phyloP scores from a whole-genome alignment of 345 rosid genomes.

The Laguncularia racemosa region DNA sequence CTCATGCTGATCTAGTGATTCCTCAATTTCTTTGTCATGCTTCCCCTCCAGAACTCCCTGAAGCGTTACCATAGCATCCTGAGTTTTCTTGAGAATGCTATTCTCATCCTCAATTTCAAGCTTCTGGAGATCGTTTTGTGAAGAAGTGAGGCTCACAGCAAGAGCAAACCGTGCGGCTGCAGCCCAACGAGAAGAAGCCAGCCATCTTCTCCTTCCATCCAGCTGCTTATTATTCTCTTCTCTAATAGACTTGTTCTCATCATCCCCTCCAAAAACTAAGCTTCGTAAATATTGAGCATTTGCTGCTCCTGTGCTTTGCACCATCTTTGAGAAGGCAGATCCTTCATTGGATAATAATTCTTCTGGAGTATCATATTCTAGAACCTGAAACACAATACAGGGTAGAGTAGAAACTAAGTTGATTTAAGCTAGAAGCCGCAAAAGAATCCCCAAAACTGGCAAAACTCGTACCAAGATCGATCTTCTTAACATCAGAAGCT shows the following conservation, averaged over 20 bases:
- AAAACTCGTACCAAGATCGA: background rate
- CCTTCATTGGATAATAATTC: slow-evolving; percentile 54
- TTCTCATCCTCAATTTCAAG: slow-evolving; percentile 23
- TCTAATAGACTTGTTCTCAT: slow-evolving; percentile 29
- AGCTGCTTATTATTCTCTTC: slow-evolving; percentile 33
- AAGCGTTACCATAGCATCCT: slow-evolving; percentile 43
- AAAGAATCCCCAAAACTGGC: background rate
- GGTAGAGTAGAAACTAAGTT: background rate
- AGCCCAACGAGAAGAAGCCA: slow-evolving; percentile 46
- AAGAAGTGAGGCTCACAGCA: slow-evolving; percentile 40
- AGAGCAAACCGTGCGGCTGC: slow-evolving; percentile 51
- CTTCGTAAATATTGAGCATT: slow-evolving; percentile 86
- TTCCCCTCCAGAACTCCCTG: slow-evolving; percentile 56
- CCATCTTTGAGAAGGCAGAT: slow-evolving; percentile 94
- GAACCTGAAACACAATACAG: slow-evolving; percentile 43
- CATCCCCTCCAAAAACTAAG: slow-evolving; percentile 50
- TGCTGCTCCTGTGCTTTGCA: slow-evolving; percentile 90
- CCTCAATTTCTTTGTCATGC: slow-evolving; percentile 35
- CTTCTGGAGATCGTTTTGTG: slow-evolving; percentile 37
- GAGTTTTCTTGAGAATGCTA: slow-evolving; percentile 37
- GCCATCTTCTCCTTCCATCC: slow-evolving; percentile 66
- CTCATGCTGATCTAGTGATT: slow-evolving; percentile 23
- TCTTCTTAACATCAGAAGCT: background rate
- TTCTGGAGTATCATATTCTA: slow-evolving; percentile 82
- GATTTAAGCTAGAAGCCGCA: background rate